Evolutionary conservation across 331 rosid genomes (phyloP).

Genomic region (Dryas integrifolia): DNA sequence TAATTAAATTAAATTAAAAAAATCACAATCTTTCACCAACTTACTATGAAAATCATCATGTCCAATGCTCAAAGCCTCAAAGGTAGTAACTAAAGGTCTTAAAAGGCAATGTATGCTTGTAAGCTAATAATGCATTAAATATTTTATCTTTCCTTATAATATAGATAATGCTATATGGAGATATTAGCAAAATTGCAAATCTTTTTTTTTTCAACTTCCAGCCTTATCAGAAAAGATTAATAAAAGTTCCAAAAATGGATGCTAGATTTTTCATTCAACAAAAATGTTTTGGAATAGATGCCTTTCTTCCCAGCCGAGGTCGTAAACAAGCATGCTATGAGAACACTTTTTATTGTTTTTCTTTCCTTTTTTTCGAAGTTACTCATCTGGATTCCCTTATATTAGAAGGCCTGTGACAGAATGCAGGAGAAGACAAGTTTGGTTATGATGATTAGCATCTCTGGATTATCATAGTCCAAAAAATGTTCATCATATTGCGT

Average conservation of each 20-base stretch:
- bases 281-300: not conserved
- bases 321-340: not conserved
- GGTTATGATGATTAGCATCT: not conserved
- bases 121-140: not conserved
- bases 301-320: not conserved
- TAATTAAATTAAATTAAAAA: not conserved
- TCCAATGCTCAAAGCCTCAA: not conserved
- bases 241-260: not conserved
- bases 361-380: not conserved
- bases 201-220: not conserved
- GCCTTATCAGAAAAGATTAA: not conserved
- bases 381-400: not conserved
- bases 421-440: not conserved
- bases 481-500: not conserved
- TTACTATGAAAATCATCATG: not conserved
- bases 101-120: not conserved
- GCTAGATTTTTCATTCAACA: not conserved
- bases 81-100: not conserved
- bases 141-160: not conserved
- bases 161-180: not conserved
- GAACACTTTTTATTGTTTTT: not conserved
- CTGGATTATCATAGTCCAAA: not conserved
- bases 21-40: not conserved
- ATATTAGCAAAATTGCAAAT: not conserved
- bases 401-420: not conserved